Percentiles rank a stretch among this genome's conserved stretches.
Evolutionary conservation across 495 filamentous ascomycete species (phyloP).

Genomic region (Talaromyces nanjingensis): DNA sequence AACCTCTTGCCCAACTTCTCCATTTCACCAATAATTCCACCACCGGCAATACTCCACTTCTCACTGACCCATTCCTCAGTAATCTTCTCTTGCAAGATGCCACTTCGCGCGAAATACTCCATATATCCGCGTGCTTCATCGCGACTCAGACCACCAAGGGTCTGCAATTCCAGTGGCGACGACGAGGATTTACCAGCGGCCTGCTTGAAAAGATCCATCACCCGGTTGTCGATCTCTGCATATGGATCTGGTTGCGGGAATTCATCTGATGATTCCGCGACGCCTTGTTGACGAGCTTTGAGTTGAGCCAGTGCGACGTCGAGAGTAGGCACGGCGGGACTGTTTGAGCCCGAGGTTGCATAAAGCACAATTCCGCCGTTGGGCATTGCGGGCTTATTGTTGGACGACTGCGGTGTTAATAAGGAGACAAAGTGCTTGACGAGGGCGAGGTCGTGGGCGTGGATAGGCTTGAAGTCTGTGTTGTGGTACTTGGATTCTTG

Average conservation of each 20-base stretch:
- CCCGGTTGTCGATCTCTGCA: constrained; percentile 59
- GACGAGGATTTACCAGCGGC: constrained; percentile 13
- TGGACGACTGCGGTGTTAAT: constrained; percentile 33
- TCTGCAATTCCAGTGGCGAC: constrained; percentile 48
- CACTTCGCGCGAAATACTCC: constrained; percentile 91
- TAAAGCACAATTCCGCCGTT: constrained; percentile 77
- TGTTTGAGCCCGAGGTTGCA: constrained; percentile 62
- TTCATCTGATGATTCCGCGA: constrained; percentile 23
- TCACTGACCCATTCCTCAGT: constrained; percentile 70
- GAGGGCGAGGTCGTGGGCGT: constrained; percentile 78
- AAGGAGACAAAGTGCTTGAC: constrained; percentile 67
- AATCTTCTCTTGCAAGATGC: constrained; percentile 61
- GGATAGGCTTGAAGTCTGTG: constrained; percentile 61
- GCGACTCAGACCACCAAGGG: constrained; percentile 59
- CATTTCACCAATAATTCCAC: constrained; percentile 80
- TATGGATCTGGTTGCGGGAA: constrained; percentile 57
- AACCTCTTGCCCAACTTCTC: constrained; percentile 55
- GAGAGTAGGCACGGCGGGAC: constrained; percentile 52
- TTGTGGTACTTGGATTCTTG: constrained; percentile 63
- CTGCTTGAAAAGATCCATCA: constrained; percentile 40
- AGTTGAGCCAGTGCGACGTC: constrained; percentile 55
- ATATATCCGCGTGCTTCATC: constrained; percentile 71
- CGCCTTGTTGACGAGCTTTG: constrained; percentile 31
- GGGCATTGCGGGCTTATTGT: constrained; percentile 38
- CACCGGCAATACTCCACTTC: constrained; percentile 77